phyloP scores from a whole-genome alignment of 2,329 filamentous ascomycete species.

The Plenodomus lindquistii region DNA sequence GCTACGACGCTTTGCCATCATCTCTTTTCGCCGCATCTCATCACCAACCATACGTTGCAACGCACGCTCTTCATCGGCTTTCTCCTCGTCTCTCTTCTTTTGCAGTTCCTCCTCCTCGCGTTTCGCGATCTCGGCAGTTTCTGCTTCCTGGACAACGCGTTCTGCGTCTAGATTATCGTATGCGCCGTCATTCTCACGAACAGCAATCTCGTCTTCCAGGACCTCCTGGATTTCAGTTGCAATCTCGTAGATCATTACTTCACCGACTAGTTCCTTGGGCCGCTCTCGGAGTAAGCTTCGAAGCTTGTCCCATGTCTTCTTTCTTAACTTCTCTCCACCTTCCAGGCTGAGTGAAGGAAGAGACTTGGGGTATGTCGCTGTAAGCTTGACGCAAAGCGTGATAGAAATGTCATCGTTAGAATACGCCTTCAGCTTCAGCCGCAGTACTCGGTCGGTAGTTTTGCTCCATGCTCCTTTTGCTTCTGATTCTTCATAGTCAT shows the following conservation, averaged over 20 bases:
- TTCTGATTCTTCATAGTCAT: conserved; percentile 79
- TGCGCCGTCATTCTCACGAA: conserved; percentile 73
- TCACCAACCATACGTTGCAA: conserved; percentile 73
- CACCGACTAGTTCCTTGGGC: conserved; percentile 65
- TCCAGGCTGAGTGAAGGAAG: conserved; percentile 73
- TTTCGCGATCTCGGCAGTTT: conserved; percentile 62
- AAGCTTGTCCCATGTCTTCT: conserved; percentile 72
- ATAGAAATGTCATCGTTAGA: conserved; percentile 73
- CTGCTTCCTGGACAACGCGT: conserved; percentile 78
- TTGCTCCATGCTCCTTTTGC: conserved; percentile 84
- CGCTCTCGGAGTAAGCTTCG: conserved; percentile 70
- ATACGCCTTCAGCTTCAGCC: conserved; percentile 74
- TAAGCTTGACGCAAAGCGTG: conserved; percentile 77
- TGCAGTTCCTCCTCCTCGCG: conserved; percentile 48
- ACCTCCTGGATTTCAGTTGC: conserved; percentile 66
- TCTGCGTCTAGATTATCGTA: conserved; percentile 89
- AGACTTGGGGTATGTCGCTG: conserved; percentile 88
- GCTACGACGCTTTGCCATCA: conserved; percentile 61
- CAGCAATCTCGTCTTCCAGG: conserved; percentile 82
- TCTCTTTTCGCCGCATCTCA: conserved; percentile 70
- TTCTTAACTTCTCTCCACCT: conserved; percentile 65
- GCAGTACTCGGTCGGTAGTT: conserved; percentile 78
- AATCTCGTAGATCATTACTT: conserved; percentile 68
- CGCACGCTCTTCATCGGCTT: conserved; percentile 70
- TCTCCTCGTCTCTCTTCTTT: conserved; percentile 51